Percentiles rank a stretch among this genome's conserved stretches.
phyloP scores from a whole-genome alignment of 2,329 filamentous ascomycete species.

The Sclerotinia subarctica region DNA sequence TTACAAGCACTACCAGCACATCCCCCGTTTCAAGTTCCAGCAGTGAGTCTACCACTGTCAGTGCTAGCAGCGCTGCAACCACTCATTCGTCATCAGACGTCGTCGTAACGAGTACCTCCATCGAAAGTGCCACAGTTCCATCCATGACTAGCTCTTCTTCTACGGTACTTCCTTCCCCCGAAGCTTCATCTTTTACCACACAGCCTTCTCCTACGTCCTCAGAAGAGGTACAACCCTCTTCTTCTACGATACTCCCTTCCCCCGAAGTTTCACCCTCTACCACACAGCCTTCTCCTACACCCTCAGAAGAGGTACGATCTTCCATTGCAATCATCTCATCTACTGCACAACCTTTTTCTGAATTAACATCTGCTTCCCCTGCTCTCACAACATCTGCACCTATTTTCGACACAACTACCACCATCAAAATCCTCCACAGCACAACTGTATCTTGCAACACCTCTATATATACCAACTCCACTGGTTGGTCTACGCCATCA shows the following conservation, averaged over 20 bases:
- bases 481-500: neutral
- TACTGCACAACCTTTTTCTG: neutral
- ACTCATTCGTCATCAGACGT: neutral
- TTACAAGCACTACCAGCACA: neutral
- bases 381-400: neutral
- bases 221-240: neutral
- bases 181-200: neutral
- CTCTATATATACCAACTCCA: slow-evolving; percentile 1
- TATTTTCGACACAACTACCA: neutral
- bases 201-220: neutral
- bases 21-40: neutral
- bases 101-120: neutral
- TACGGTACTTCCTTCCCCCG: neutral
- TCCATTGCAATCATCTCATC: neutral
- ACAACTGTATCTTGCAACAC: slow-evolving; percentile 11
- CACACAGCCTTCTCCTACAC: neutral
- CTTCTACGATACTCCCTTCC: neutral
- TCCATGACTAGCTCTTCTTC: slow-evolving; percentile 7
- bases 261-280: neutral
- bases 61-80: neutral
- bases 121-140: neutral
- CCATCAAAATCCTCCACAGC: neutral
- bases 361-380: neutral
- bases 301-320: neutral
- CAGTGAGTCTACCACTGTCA: neutral